Conservation (phyloP, 148 eudicot species). For the Spergularia marina region DNA sequence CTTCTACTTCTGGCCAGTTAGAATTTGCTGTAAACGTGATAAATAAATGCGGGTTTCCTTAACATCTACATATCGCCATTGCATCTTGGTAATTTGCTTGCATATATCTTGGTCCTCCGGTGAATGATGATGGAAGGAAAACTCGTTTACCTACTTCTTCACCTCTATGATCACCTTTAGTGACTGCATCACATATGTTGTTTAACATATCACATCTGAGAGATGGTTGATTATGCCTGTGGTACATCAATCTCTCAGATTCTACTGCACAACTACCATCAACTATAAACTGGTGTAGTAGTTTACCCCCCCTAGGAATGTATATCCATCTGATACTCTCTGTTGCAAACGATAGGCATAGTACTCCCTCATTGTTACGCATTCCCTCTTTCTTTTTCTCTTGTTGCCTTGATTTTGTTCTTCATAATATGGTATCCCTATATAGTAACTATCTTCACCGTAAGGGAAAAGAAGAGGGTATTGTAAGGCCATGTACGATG, state of each 20-base stretch:
- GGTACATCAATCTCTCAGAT: too few species aligned
- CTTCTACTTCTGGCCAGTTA: too few species aligned
- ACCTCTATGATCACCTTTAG: not conserved
- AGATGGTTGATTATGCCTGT: too few species aligned
- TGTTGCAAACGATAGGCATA: not conserved
- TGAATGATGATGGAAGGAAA: not conserved
- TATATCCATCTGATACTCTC: not conserved
- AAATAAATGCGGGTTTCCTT: too few species aligned
- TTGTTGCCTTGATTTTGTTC: not conserved
- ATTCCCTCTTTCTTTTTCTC: not conserved
- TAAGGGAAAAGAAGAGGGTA: not conserved
- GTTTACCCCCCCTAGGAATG: not conserved
- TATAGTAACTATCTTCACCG: not conserved
- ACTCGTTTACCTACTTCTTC: not conserved
- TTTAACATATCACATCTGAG: not conserved
- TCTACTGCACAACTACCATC: too few species aligned
- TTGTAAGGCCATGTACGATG: not conserved
- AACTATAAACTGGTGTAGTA: too few species aligned
- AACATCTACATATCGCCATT: too few species aligned
- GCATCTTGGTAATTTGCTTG: too few species aligned
- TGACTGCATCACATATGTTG: not conserved
- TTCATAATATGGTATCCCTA: not conserved
- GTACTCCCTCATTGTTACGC: not conserved
- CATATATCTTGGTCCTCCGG: not conserved
- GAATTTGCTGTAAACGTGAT: too few species aligned